phyloP scores from a whole-genome alignment of 2,329 filamentous ascomycete species.

The Fusarium ambrosium region DNA sequence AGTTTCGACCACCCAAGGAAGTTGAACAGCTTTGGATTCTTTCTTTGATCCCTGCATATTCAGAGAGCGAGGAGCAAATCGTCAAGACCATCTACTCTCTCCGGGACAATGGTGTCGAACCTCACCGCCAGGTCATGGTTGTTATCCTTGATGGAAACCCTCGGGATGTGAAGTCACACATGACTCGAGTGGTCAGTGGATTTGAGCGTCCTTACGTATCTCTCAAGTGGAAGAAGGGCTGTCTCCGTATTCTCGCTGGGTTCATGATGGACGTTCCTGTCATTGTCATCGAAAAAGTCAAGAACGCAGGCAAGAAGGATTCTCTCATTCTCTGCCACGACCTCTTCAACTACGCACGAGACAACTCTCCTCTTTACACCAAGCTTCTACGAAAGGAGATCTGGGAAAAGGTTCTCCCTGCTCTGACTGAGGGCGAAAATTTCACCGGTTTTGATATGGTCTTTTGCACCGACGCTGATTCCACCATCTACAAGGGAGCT shows the following conservation, averaged over 20 bases:
- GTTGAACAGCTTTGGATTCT: constrained; percentile 32
- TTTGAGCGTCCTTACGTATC: constrained; percentile 38
- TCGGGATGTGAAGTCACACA: constrained; percentile 34
- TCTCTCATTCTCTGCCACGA: constrained; percentile 39
- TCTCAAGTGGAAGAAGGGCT: constrained; percentile 39
- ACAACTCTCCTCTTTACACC: constrained; percentile 37
- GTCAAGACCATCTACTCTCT: constrained; percentile 43
- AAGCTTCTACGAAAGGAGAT: constrained; percentile 37
- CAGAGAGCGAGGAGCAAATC: constrained; percentile 43
- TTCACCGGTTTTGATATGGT: constrained; percentile 42
- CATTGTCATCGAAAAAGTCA: constrained; percentile 41
- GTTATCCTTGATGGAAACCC: constrained; percentile 38
- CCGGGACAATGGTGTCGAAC: constrained; percentile 39
- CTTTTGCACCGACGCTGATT: constrained; percentile 40
- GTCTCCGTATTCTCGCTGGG: constrained; percentile 29
- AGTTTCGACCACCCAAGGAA: constrained; percentile 15
- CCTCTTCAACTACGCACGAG: constrained; percentile 36
- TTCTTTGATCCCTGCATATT: constrained; percentile 41
- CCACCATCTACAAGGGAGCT: constrained; percentile 41
- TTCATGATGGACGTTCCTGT: constrained; percentile 43
- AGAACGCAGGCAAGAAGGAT: constrained; percentile 42
- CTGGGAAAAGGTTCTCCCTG: constrained; percentile 32
- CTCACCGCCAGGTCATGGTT: constrained; percentile 42
- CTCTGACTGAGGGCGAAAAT: constrained; percentile 22
- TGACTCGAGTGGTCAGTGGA: constrained; percentile 30